Evolutionary conservation across 192 early-diverging fungal genomes (phyloP).

Genomic region (Pilaira anomala): DNA sequence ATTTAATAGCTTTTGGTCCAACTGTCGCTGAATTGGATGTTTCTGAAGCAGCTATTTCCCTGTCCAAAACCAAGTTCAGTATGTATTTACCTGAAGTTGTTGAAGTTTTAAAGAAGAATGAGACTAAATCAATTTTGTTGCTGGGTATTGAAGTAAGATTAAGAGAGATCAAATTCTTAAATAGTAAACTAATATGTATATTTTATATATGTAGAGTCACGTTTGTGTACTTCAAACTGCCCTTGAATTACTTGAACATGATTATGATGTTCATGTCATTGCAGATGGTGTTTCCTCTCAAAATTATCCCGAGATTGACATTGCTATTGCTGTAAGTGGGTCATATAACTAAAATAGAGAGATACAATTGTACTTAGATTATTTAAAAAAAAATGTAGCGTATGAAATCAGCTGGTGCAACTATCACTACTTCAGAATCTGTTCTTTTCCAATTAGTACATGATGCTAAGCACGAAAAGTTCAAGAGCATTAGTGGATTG

Average conservation of each 20-base stretch:
- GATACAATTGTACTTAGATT: too few relatives aligned
- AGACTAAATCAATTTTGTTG: conserved; percentile 69
- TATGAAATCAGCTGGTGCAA: conserved; percentile 65
- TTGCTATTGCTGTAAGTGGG: conserved; percentile 68
- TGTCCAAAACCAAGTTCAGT: conserved; percentile 84
- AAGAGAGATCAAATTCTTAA: too few relatives aligned
- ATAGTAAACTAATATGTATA: background rate
- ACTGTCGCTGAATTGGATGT: conserved; percentile 81
- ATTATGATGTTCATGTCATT: conserved; percentile 84
- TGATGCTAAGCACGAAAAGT: conserved; percentile 63
- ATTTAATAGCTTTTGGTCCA: conserved; percentile 59
- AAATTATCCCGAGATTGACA: conserved; percentile 76
- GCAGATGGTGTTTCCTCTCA: conserved; percentile 91
- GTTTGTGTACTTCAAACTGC: conserved; percentile 96
- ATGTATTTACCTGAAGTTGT: conserved; percentile 72
- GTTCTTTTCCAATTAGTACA: conserved; percentile 68
- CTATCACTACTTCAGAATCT: conserved; percentile 74
- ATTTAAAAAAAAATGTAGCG: conserved; percentile 44
- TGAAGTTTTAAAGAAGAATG: conserved; percentile 44
- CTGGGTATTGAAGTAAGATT: conserved; percentile 83
- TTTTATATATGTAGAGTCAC: conserved; percentile 58
- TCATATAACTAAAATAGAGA: background rate
- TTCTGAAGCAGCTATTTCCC: conserved; percentile 51
- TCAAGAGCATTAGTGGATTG: conserved; percentile 74
- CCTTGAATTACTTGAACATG: conserved; percentile 76